Percentiles rank a stretch among this genome's conserved stretches.
Conservation (phyloP, 768 basidiomycete species). For the Omphalotus guepiniiformis region DNA sequence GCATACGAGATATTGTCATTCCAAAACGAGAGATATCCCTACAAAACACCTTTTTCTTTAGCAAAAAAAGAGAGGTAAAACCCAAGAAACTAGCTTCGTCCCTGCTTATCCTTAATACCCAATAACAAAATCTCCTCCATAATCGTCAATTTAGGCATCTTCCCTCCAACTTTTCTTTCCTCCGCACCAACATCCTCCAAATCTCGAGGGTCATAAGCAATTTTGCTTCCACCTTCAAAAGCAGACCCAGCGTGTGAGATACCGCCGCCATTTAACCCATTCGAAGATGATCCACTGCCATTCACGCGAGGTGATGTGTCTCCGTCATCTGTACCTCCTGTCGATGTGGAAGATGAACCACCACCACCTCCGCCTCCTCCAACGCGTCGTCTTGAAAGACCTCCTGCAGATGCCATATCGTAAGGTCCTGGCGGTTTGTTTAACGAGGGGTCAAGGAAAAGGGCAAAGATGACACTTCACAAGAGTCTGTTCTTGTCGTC, state of each 20-base stretch:
- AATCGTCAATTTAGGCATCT: constrained; percentile 82
- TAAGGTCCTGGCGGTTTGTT: too few species aligned
- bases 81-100: constrained; percentile 26
- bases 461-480: too few species aligned
- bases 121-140: constrained; percentile 96
- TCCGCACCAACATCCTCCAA: constrained; percentile 64
- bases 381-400: not conserved
- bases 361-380: not conserved
- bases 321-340: not conserved
- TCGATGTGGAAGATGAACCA: too few species aligned
- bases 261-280: not conserved
- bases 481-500: too few species aligned
- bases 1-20: constrained; percentile 99
- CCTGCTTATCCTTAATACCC: constrained; percentile 96
- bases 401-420: not conserved
- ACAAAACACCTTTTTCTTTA: constrained; percentile 10
- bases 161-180: constrained; percentile 52
- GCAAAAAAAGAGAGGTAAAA: constrained; percentile 9
- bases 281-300: not conserved
- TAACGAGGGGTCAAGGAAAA: too few species aligned
- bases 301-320: not conserved
- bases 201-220: constrained; percentile 94
- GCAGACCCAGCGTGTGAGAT: constrained; percentile 73
- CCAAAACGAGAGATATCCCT: constrained; percentile 97
- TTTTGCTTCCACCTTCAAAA: constrained; percentile 79